A percentile compares a stretch with the other conserved stretches of the same genome.
phyloP scores from a whole-genome alignment of 129 eudicot genomes.

The Chrysanthemum lavandulifolium region DNA sequence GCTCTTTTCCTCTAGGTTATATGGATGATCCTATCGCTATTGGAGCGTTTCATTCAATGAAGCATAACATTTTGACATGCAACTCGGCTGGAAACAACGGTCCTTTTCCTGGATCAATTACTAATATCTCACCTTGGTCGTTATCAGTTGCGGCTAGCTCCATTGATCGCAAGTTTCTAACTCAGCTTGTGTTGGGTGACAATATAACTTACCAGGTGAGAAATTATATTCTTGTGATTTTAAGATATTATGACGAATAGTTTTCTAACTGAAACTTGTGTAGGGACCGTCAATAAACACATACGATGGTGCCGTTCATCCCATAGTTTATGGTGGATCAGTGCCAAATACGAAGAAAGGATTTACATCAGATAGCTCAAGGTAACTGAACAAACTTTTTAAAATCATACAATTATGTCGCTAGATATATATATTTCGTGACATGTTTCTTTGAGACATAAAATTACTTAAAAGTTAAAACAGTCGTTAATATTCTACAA shows the following conservation, averaged over 20 bases:
- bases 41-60: conserved; percentile 76
- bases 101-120: conserved; percentile 33
- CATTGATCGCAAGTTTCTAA: conserved; percentile 43
- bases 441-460: no score
- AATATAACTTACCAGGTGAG: conserved; percentile 32
- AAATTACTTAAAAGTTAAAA: background rate
- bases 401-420: no score
- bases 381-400: conserved; percentile 17
- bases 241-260: background rate
- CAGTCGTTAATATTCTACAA: background rate
- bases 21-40: conserved; percentile 61
- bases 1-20: conserved; percentile 30
- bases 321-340: conserved; percentile 40
- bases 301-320: conserved; percentile 25
- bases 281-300: conserved; percentile 48
- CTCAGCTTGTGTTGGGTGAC: conserved; percentile 45
- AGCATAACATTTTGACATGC: conserved; percentile 55
- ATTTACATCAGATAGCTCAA: conserved; percentile 29
- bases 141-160: conserved; percentile 56
- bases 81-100: conserved; percentile 73
- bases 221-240: background rate
- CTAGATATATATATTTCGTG: no score
- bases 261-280: no score
- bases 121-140: conserved; percentile 53
- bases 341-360: conserved; percentile 41